Percentiles rank a stretch among this genome's conserved stretches.
Conservation (phyloP, 1,284 basidiomycete species). For the Ceratobasidium sp. region DNA sequence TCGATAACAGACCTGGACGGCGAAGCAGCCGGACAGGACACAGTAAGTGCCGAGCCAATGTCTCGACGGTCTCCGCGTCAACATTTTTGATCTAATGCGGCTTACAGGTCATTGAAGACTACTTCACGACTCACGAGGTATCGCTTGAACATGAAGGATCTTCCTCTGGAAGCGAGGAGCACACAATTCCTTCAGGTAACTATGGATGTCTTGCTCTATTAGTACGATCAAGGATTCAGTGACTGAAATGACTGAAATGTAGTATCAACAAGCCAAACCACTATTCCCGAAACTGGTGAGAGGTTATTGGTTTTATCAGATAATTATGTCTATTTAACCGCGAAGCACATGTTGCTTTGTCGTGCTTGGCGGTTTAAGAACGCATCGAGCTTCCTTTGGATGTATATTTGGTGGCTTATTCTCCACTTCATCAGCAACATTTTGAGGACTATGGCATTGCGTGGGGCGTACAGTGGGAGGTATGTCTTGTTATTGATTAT, state of each 20-base stretch:
- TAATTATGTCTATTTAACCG: neutral
- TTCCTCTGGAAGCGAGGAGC: too few species aligned
- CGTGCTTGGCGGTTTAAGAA: neutral
- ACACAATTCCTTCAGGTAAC: too few species aligned
- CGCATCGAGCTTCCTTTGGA: neutral
- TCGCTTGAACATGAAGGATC: too few species aligned
- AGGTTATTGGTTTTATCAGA: too few species aligned
- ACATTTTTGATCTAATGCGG: neutral
- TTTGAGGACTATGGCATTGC: slow-evolving; percentile 37
- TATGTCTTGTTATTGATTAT: slow-evolving; percentile 11
- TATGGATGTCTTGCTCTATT: too few species aligned
- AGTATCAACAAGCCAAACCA: too few species aligned
- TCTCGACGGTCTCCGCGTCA: neutral
- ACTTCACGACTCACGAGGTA: too few species aligned
- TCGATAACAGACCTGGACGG: slow-evolving; percentile 7
- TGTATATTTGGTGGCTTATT: slow-evolving; percentile 36
- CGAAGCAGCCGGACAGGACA: slow-evolving; percentile 3
- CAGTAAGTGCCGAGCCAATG: neutral
- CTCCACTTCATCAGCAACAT: neutral
- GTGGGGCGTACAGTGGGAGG: slow-evolving; percentile 47
- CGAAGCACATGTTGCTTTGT: too few species aligned
- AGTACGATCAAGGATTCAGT: neutral
- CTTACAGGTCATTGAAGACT: too few species aligned
- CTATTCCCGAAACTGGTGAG: too few species aligned
- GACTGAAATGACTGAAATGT: neutral